These are phyloP conservation scores for Dipteronia sinensis DNA, from an alignment of 345 rosid species.

Conservation along the genomic window DNA sequence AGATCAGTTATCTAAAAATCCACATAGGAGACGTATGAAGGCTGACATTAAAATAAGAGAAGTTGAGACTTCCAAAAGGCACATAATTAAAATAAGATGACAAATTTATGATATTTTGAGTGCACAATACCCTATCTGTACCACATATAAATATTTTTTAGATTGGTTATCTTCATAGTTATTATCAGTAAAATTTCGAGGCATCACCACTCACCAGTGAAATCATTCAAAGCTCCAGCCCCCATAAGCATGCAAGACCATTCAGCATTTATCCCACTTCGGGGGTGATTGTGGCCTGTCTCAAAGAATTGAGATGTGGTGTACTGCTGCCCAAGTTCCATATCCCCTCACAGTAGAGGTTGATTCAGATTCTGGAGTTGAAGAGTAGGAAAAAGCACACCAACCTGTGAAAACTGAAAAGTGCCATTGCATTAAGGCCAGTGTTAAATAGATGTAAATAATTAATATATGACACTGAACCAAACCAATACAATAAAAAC, in stretches of 20 bases:
- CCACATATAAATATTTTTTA: background rate
- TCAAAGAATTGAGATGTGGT: constrained; percentile 15
- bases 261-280: constrained; percentile 10
- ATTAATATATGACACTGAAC: background rate
- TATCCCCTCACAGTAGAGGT: constrained; percentile 7
- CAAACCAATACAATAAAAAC: background rate
- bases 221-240: constrained; percentile 10
- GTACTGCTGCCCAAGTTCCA: constrained; percentile 25
- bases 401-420: constrained; percentile 10
- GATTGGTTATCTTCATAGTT: background rate
- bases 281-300: constrained; percentile 20
- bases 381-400: constrained; percentile 1
- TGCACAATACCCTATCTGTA: background rate
- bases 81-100: background rate
- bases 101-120: background rate
- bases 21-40: background rate
- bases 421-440: background rate
- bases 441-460: background rate
- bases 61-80: background rate
- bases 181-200: background rate
- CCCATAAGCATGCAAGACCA: constrained; percentile 8
- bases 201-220: background rate
- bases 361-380: constrained; percentile 2
- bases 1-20: background rate
- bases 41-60: background rate